Evolutionary conservation across 2,329 filamentous ascomycete species (phyloP).

Genomic region (Geosmithia flava): DNA sequence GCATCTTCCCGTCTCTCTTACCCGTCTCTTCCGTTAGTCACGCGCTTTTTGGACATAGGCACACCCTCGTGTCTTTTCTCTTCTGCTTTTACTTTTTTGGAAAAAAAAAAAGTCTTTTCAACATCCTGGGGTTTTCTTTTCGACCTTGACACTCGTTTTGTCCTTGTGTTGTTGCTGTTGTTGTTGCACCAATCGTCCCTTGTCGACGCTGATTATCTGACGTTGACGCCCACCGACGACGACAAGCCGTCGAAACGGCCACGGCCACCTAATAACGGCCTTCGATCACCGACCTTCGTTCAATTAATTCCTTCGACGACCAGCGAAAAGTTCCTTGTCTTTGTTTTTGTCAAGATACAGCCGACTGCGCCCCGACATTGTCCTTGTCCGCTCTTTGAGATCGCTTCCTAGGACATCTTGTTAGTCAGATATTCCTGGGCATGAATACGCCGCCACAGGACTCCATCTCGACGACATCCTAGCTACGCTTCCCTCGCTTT

Average conservation of each 20-base stretch:
- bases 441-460: neutral
- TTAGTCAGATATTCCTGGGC: no score
- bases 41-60: neutral
- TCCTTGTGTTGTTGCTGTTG: no score
- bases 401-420: no score
- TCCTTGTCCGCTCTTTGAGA: neutral
- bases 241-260: neutral
- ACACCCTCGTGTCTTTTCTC: neutral
- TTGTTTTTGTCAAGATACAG: neutral
- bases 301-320: neutral
- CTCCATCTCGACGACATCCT: neutral
- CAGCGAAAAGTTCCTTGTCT: neutral
- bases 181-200: neutral
- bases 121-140: neutral
- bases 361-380: neutral
- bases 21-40: neutral
- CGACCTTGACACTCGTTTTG: no score
- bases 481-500: neutral
- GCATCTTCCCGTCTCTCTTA: neutral
- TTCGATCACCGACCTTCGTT: neutral
- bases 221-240: neutral
- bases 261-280: no score
- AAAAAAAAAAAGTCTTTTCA: neutral
- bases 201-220: neutral
- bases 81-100: neutral